Percentiles rank a stretch among this genome's conserved stretches.
Evolutionary conservation across 805 yeast species (phyloP).

Genomic region (Blastobotrys attinorum): DNA sequence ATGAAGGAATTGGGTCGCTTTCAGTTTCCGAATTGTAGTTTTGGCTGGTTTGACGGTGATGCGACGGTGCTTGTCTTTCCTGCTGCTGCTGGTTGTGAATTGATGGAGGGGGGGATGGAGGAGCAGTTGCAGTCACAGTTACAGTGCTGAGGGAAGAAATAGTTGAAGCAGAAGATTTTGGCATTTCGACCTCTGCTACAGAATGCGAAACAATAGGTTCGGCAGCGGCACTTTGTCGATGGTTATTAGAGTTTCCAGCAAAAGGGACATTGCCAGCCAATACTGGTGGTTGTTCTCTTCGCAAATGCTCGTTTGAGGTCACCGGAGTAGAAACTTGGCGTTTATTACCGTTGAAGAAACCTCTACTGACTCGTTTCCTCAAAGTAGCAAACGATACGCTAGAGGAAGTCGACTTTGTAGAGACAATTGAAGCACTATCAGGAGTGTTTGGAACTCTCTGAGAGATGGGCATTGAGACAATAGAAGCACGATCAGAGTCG

Average conservation of each 20-base stretch:
- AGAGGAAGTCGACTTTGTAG: constrained; percentile 22
- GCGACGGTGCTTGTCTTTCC: too few relatives aligned
- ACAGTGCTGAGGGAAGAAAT: neutral
- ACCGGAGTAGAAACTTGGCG: neutral
- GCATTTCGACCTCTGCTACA: constrained; percentile 14
- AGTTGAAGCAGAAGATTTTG: constrained; percentile 1
- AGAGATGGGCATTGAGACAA: neutral
- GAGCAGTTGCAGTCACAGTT: neutral
- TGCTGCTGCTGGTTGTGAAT: neutral
- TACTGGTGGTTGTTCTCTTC: neutral
- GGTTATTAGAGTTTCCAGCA: neutral
- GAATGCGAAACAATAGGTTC: constrained; percentile 14
- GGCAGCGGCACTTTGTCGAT: neutral
- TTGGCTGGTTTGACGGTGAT: neutral
- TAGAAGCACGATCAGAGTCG: neutral
- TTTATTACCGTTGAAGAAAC: constrained; percentile 9
- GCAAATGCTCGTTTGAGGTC: neutral
- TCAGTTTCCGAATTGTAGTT: neutral
- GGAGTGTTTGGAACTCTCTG: neutral
- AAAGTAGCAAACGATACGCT: constrained; percentile 22
- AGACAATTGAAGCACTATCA: constrained; percentile 21
- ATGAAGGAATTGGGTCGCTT: constrained; percentile 11
- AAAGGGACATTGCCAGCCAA: neutral
- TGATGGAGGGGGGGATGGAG: constrained; percentile 1
- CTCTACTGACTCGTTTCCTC: constrained; percentile 9